phyloP scores from a whole-genome alignment of 116 monocot species.

The Phalaenopsis hybrid region DNA sequence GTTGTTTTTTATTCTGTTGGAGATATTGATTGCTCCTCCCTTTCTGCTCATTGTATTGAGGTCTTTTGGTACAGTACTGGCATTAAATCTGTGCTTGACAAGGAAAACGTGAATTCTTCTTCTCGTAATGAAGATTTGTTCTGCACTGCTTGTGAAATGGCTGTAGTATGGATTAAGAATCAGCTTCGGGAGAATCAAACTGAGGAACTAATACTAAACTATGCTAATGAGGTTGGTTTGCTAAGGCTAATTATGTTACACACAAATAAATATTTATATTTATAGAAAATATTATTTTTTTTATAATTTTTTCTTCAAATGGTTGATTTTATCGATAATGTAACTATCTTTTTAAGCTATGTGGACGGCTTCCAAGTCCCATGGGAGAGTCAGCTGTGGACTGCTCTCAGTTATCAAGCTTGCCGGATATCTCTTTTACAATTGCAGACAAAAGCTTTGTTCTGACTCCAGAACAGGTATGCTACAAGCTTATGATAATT shows the following conservation, averaged over 20 bases:
- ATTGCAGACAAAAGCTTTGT: constrained; percentile 51
- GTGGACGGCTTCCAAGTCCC: constrained; percentile 73
- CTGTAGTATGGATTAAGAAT: constrained; percentile 72
- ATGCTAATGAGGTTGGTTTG: constrained; percentile 53
- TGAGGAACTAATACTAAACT: constrained; percentile 49
- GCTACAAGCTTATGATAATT: background rate
- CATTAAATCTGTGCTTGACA: constrained; percentile 58
- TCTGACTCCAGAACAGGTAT: constrained; percentile 74
- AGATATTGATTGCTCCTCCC: background rate
- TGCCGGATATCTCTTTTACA: constrained; percentile 69
- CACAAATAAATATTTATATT: background rate
- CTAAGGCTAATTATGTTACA: background rate
- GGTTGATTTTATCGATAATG: background rate
- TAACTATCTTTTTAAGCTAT: constrained; percentile 30
- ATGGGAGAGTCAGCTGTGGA: constrained; percentile 60
- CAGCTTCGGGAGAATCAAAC: constrained; percentile 55
- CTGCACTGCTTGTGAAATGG: constrained; percentile 79
- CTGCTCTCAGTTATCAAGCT: constrained; percentile 39
- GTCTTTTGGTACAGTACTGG: constrained; percentile 32
- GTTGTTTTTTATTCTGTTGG: constrained; percentile 3
- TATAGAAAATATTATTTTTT: background rate
- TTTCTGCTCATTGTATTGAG: constrained; percentile 1
- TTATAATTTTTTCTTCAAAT: background rate
- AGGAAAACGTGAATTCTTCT: constrained; percentile 16
- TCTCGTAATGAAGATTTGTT: constrained; percentile 27